phyloP scores from a whole-genome alignment of 768 basidiomycete genomes.

The Strobilomyces echinocephalus region DNA sequence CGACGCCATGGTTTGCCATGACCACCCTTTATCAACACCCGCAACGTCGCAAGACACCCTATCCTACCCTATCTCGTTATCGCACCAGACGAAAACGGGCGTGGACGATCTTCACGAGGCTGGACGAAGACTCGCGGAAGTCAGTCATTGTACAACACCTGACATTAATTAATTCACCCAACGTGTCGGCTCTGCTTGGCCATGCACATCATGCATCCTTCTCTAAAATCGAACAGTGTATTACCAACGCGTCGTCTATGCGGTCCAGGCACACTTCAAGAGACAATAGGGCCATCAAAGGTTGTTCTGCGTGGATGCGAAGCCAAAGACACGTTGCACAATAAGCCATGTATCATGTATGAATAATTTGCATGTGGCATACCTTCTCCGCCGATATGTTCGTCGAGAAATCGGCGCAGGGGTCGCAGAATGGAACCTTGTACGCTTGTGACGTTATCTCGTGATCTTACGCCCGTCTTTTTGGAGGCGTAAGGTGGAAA shows the following conservation, averaged over 20 bases:
- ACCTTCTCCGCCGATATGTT: slow-evolving; percentile 34
- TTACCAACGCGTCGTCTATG: slow-evolving; percentile 38
- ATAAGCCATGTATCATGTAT: background rate
- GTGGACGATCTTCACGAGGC: background rate
- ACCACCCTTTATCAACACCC: background rate
- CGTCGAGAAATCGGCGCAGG: slow-evolving; percentile 35
- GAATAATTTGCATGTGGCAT: background rate
- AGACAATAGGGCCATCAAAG: slow-evolving; percentile 32
- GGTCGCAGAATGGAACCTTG: slow-evolving; percentile 44
- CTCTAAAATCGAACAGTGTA: slow-evolving; percentile 5
- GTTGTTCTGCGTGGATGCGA: slow-evolving; percentile 17
- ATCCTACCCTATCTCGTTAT: slow-evolving; percentile 1
- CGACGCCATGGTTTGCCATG: background rate
- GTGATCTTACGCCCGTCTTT: slow-evolving; percentile 51
- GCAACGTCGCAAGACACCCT: background rate
- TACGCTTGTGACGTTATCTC: slow-evolving; percentile 39
- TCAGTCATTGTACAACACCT: background rate
- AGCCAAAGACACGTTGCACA: background rate
- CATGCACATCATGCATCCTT: background rate
- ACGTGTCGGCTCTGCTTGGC: background rate
- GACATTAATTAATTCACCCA: slow-evolving; percentile 13
- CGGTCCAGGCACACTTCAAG: slow-evolving; percentile 48
- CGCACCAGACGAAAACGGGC: background rate
- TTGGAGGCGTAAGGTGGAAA: background rate
- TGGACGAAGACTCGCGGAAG: background rate